These are phyloP conservation scores for Leptodontidium sp. DNA, from an alignment of 2,329 filamentous ascomycete genomes.

Conservation along the genomic window DNA sequence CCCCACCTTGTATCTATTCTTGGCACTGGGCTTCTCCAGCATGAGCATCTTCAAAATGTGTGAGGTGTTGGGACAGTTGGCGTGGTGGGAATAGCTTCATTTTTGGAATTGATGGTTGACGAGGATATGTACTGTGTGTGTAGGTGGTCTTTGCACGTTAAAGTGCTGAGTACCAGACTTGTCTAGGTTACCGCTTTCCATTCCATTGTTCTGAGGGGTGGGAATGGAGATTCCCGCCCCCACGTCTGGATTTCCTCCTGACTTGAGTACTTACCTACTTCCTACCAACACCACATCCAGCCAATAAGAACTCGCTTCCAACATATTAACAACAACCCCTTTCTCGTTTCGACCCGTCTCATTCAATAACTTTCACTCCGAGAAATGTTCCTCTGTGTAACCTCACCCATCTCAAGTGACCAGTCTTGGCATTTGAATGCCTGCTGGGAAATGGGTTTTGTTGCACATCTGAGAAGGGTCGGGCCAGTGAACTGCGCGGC, in stretches of 20 bases:
- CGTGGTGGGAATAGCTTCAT: not conserved
- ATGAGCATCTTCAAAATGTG: not conserved
- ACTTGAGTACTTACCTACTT: not conserved
- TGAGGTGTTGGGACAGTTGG: not conserved
- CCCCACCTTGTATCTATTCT: conserved; percentile 13
- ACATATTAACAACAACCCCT: no score
- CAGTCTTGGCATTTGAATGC: not conserved
- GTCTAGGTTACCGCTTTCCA: not conserved
- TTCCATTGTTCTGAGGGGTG: not conserved
- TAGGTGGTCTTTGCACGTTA: not conserved
- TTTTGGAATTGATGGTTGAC: not conserved
- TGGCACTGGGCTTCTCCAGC: not conserved
- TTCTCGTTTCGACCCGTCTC: no score
- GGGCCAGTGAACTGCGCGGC: conserved; percentile 11
- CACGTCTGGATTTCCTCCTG: not conserved
- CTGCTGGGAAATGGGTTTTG: not conserved
- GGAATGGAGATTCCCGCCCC: not conserved
- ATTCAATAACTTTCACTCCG: no score
- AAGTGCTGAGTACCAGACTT: no score
- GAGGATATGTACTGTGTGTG: not conserved
- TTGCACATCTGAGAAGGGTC: conserved; percentile 15
- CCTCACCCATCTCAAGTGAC: not conserved
- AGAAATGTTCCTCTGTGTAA: not conserved
- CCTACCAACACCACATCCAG: no score
- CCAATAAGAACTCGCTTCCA: no score